Base-by-base conservation (phyloP, 495 filamentous ascomycete species). In the Cladorrhinum samala region DNA sequence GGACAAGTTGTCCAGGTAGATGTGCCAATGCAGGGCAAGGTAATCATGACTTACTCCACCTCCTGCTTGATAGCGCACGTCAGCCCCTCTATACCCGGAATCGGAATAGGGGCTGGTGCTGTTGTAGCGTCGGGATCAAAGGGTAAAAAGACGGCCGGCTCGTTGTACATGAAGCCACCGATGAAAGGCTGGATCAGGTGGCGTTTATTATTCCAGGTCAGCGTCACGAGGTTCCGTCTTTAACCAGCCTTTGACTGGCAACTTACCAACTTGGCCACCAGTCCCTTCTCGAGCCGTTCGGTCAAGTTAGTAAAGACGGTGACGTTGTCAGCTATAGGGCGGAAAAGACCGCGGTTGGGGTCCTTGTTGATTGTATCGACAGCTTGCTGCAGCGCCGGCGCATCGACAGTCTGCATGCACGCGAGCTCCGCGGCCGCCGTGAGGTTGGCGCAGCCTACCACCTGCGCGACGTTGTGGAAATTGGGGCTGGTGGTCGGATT, bases 361-460 rank as follows among this genome's bases (percentile, higher is more conserved):
- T 44, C 30, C n/a, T 17, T 16, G 14, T 17, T 27, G 9, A 39
- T 19, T 24, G 14, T 14, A 9, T 36, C 9, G 16, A 79, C 53
- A 25, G 68, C 72, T 18, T 63, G 47, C 53, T 71, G 66, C 43
- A 79, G 70, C 40, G 58, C 59, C 0, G 58, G 56, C 52, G 54
- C 60, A 16, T 67, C 61, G n/a, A 77, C 49, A 9, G 64, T 60
- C 17, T 68, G 71, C 74, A 80, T 75, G 51, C 76, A 80, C 2
- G 58, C 60, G n/a, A 80, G 41, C 50, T 78, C 73, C 2, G 64
- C 60, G 6, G 59, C 43, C 1, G 70, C 64, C 9, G 65, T 59
- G 9, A 62, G 61, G 57, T 66, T 68, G 2, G 67, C 67, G 51
- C 77, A 81, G 45, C 75, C 76, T 24, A 76, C 54, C 2, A 66